Evolutionary conservation across 805 yeast genomes (phyloP), one percentile per base, ranked within the genome.

Genomic region (Grigorovia jiainica): DNA sequence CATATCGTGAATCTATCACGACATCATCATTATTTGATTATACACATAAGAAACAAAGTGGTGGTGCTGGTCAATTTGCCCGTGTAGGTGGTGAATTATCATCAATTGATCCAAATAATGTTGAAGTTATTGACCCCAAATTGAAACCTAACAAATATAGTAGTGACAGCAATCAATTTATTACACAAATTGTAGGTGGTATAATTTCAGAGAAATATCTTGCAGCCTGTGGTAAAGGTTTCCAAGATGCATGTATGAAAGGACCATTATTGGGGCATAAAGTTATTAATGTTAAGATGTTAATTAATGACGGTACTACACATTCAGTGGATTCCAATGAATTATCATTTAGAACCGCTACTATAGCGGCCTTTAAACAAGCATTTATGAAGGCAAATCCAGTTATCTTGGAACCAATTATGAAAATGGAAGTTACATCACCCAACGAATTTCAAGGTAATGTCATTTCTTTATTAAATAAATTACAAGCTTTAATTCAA

Each of bases 1-100:
- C 98, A 15, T 92, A 92, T 70, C 80, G 99, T 66, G 99, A 92
- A 68, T 82, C 97, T 33, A 79, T 90, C 50, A 69, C 83, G 30
- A 61, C 73, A 2, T 69, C 84, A 34, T 73, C 90, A 24, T 71
- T 78, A 11, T 90, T 92, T 58, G 97, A 92, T 63, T 87, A 82
- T 68, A 82, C 95, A 23, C 97, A 90, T 72, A 92, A 92, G 76
- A 90, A 87, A 63, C 99, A 92, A 71, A 76, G 90, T 59, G 99
- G 99, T 66, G 99, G 99, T 76, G 95, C 97, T 51, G 99, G 99
- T 68, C 99, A 92, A 72, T 92, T 79, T 61, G 98, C 95, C 66
- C 81, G 89, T 70, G 96, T 90, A 58, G 82, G 87, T 65, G 97
- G 99, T 61, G 74, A 71, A 43, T 63, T 89, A 67, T 65, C 71